Evolutionary conservation across 164 flowering plant species (phyloP), one percentile per base, ranked within the genome.

Genomic region (Tetracentron sinense): DNA sequence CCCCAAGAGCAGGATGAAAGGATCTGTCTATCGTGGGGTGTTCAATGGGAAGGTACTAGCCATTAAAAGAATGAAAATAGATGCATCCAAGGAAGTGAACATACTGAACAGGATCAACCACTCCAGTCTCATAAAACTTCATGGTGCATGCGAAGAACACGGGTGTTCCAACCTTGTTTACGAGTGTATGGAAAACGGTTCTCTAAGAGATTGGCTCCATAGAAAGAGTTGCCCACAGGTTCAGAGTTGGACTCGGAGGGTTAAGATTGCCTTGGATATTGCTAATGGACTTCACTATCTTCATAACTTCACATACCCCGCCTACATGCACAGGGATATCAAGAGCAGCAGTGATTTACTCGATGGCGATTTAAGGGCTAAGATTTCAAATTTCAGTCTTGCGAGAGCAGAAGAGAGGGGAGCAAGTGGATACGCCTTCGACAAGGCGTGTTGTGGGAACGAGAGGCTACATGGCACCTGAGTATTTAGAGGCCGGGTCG

Each of bases 91-190:
- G n/a, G n/a, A n/a, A n/a, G n/a, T n/a, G n/a, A n/a, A n/a, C n/a
- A n/a, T n/a, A n/a, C n/a, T n/a, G 62, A 72, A 73, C 49, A 78
- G 72, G 64, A 63, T 84, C 64, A 88, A 85, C 60, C 96, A 91
- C 53, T 76, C 74, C 77, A 91, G 87, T 65, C 60, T 91, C 62
- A 73, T 84, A 19, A 64, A 64, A 54, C 87, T 89, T n/a, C 50
- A 63, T 33, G 93, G 93, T 35, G 60, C 69, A 33, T 83, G 90
- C 42, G 50, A 70, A 21, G 64, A 74, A 5, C 53, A 74, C 0
- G 82, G 80, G 25, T 8, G 28, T 20, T 74, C 58, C 44, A 85
- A 75, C 71, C 81, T 87, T 17, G 80, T 87, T 17, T 89, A 68
- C 56, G 90, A 86, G 80, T 81, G n/a, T n/a, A n/a, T n/a, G n/a